Conservation (phyloP, 345 rosid genomes). For the Mercurialis annua region DNA sequence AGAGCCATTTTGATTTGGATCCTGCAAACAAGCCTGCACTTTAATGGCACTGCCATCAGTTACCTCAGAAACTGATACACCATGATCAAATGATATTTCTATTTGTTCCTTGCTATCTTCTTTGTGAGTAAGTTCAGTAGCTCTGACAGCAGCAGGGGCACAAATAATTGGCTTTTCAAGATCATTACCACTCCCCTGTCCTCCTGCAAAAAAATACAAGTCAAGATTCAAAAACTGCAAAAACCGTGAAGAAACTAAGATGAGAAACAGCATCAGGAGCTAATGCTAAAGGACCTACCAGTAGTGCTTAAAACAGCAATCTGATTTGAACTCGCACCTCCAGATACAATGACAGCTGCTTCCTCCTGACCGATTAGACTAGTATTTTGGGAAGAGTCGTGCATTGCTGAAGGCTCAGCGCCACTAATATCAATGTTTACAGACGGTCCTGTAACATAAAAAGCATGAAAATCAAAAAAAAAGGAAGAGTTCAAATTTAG, state of each 20-base stretch:
- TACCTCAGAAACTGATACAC: slow-evolving; percentile 24
- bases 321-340: slow-evolving; percentile 25
- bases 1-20: slow-evolving; percentile 37
- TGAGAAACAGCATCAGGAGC: not conserved
- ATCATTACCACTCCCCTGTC: slow-evolving; percentile 29
- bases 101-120: slow-evolving; percentile 37
- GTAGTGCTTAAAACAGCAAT: slow-evolving; percentile 16
- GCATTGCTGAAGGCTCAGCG: slow-evolving; percentile 20
- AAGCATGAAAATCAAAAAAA: not conserved
- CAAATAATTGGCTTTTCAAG: slow-evolving; percentile 41
- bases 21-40: slow-evolving; percentile 26
- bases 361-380: slow-evolving; percentile 21
- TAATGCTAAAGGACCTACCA: slow-evolving; percentile 22
- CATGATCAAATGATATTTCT: slow-evolving; percentile 33
- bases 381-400: slow-evolving; percentile 12
- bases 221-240: slow-evolving; percentile 33
- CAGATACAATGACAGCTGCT: slow-evolving; percentile 18
- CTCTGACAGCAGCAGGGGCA: slow-evolving; percentile 38
- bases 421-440: slow-evolving; percentile 11
- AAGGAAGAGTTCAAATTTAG: not conserved
- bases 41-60: slow-evolving; percentile 22
- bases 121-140: slow-evolving; percentile 37
- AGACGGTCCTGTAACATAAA: slow-evolving; percentile 20
- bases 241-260: not conserved
- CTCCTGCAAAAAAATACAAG: slow-evolving; percentile 28